Percentiles rank a stretch among this genome's conserved stretches.
phyloP scores from a whole-genome alignment of 2,329 filamentous ascomycete species.

The Fusarium nisikadoi region DNA sequence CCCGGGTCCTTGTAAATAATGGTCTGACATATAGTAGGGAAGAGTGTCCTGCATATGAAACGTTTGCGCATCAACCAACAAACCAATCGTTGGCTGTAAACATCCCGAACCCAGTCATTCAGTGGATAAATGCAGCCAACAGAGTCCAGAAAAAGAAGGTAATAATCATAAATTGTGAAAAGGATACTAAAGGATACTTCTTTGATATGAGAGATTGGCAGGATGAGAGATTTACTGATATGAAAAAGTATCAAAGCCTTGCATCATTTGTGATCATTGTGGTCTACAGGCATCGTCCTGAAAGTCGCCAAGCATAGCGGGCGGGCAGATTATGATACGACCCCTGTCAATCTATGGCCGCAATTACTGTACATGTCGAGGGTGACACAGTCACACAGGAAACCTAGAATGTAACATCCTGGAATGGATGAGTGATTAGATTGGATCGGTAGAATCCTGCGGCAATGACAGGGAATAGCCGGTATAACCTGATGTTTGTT shows the following conservation, averaged over 20 bases:
- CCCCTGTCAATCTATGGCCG: neutral
- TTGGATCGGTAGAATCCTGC: neutral
- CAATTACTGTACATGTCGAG: neutral
- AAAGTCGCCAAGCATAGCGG: too few relatives aligned
- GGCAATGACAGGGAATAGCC: neutral
- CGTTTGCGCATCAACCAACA: neutral
- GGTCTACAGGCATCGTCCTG: too few relatives aligned
- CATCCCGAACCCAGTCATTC: neutral
- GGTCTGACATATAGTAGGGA: neutral
- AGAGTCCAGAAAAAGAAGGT: neutral
- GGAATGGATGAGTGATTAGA: neutral
- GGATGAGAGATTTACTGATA: rapidly evolving
- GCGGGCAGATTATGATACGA: too few relatives aligned
- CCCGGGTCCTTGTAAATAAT: too few relatives aligned
- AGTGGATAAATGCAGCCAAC: neutral
- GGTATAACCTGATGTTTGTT: neutral
- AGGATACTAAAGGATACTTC: too few relatives aligned
- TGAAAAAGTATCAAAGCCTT: too few relatives aligned
- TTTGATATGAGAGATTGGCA: too few relatives aligned
- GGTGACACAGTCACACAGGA: neutral
- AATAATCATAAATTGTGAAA: too few relatives aligned
- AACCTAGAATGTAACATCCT: neutral
- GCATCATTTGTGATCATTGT: too few relatives aligned
- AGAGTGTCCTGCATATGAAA: neutral
- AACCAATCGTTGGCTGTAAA: neutral